Evolutionary conservation across 2,329 filamentous ascomycete genomes (phyloP), one percentile per base, ranked within the genome.

Genomic region (Sporothrix sp.): DNA sequence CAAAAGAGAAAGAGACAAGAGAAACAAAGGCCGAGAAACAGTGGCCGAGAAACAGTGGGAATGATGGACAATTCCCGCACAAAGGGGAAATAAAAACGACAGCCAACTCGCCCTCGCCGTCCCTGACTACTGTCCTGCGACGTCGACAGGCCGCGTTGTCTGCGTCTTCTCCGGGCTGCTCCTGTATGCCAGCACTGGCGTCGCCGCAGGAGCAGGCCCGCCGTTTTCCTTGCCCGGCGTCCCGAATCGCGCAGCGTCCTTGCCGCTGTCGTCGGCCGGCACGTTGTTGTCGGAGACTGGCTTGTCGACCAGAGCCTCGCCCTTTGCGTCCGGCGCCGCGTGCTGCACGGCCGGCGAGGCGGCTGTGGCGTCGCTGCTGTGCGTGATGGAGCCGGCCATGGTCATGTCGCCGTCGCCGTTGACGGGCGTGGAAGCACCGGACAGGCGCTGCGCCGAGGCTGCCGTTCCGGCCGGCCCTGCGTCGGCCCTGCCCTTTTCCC

Each of bases 111-210:
- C n/a, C n/a, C n/a, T n/a, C n/a, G n/a, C n/a, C n/a, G n/a, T n/a
- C n/a, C n/a, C n/a, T n/a, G n/a, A n/a, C 45, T 43, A 49, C 8
- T 51, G 32, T 9, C 52, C 38, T 3, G 37, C 27, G 30, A 67
- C 60, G 53, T 65, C 60, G 30, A 70, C 57, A 16, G 64, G 58
- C 36, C 54, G 58, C 8, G 62, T 59, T 30, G 66, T 57, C 48
- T 68, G 66, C 46, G 67, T 59, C 66, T 81, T 81, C 60, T 82
- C 79, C 21, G 79, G 78, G 59, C 78, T 82, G 57, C 75, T 75
- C 60, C 79, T 74, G 66, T 78, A 78, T 59, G 79, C 76, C 58
- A 82, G 63, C 27, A 74, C 65, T n/a, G 36, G 27, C 6, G 48
- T 23, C 53, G 57, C 8, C 53, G 43, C 8, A 58, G 56, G 4